phyloP scores from a whole-genome alignment of 495 filamentous ascomycete species.

The Physcia stellaris region DNA sequence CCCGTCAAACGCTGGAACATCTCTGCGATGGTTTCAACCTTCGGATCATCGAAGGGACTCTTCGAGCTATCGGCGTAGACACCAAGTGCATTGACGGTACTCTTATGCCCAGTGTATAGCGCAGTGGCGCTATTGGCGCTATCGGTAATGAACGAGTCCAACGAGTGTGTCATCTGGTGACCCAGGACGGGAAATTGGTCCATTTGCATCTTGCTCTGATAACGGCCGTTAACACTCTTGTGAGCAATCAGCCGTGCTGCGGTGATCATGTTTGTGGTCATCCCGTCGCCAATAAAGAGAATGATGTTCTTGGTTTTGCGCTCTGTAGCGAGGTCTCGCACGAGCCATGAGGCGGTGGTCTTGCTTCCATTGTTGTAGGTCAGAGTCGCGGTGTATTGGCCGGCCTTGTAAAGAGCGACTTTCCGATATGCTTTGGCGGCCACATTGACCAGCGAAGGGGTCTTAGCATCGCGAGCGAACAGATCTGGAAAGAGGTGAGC shows the following conservation, averaged over 20 bases:
- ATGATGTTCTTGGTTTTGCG: slow-evolving; percentile 67
- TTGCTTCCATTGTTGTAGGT: slow-evolving; percentile 51
- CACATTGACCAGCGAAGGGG: slow-evolving; percentile 53
- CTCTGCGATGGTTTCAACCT: slow-evolving; percentile 65
- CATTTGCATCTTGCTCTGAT: slow-evolving; percentile 50
- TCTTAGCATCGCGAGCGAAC: slow-evolving; percentile 50
- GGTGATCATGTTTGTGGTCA: slow-evolving; percentile 68
- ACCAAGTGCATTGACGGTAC: slow-evolving; percentile 55
- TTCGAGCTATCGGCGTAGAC: slow-evolving; percentile 58
- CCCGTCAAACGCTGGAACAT: slow-evolving; percentile 49
- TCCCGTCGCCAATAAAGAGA: slow-evolving; percentile 62
- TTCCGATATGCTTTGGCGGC: slow-evolving; percentile 55
- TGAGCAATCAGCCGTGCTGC: slow-evolving; percentile 63
- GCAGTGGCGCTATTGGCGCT: slow-evolving; percentile 64
- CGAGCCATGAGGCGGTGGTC: slow-evolving; percentile 54
- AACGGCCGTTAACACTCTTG: slow-evolving; percentile 61
- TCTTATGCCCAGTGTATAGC: slow-evolving; percentile 63
- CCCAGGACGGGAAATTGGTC: slow-evolving; percentile 62
- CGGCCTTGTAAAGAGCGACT: slow-evolving; percentile 53
- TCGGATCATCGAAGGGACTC: slow-evolving; percentile 57
- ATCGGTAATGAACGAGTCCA: slow-evolving; percentile 66
- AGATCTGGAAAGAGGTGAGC: too few relatives aligned
- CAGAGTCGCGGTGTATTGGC: slow-evolving; percentile 55
- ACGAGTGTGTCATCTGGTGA: slow-evolving; percentile 58
- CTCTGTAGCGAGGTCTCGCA: slow-evolving; percentile 46